phyloP scores from a whole-genome alignment of 2,329 filamentous ascomycete species.

The Cladophialophora chaetospira region DNA sequence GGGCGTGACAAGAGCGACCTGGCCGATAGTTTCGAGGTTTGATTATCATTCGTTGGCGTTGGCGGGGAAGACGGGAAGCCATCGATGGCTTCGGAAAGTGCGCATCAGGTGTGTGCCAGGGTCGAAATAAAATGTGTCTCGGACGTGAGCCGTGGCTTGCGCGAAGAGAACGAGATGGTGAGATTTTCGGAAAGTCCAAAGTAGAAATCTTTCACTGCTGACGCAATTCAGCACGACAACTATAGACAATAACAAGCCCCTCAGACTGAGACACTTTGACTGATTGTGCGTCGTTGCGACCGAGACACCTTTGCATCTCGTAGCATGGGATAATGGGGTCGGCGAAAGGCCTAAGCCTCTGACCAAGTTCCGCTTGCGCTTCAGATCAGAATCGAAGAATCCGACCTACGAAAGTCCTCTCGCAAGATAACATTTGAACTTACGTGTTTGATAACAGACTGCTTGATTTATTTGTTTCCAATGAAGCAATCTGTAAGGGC shows the following conservation, averaged over 20 bases:
- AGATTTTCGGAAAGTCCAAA: no score
- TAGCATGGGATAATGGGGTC: background rate
- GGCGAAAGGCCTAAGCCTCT: no score
- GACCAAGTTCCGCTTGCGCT: background rate
- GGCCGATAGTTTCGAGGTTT: background rate
- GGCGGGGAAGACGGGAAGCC: constrained; percentile 9
- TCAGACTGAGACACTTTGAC: background rate
- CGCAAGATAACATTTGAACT: no score
- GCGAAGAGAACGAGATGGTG: background rate
- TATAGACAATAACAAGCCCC: background rate
- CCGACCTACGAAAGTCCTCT: no score
- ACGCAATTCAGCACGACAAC: background rate
- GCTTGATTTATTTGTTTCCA: no score
- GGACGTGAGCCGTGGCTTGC: background rate
- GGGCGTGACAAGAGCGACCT: background rate
- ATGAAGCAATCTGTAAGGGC: no score
- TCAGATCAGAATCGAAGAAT: background rate
- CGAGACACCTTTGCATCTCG: background rate
- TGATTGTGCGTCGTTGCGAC: background rate
- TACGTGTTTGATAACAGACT: no score
- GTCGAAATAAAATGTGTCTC: background rate
- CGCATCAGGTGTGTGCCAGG: background rate
- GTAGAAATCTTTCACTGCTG: background rate
- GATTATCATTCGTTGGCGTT: constrained; percentile 7
- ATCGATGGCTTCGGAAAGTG: constrained; percentile 5